Base-by-base conservation (phyloP, 257 asterid genomes). In the Solanum sitiens region DNA sequence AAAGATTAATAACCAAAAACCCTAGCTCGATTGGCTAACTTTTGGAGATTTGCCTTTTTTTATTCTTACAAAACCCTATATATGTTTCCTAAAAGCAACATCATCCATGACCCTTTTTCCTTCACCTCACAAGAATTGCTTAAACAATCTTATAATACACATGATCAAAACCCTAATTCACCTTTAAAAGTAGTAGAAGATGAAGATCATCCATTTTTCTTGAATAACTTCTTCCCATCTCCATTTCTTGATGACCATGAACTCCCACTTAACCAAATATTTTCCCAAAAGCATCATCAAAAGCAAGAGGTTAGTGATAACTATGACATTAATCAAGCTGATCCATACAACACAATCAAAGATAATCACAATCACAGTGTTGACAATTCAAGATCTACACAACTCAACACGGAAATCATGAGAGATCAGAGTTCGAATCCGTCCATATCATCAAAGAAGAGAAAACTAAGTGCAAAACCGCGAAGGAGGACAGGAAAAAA, bases 401-500 rank as follows among this genome's bases (percentile, higher is more conserved):
- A 1, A 21, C 15, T 14, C n/a, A 40, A 68, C 77, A 8, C 25
- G 40, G 47, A 44, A 63, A 79, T 61, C 75, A 68, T 40, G 14
- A 50, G 11, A 47, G 79, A 86, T 16, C 27, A 33, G 56, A 21
- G 74, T 74, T 27, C 35, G 20, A 72, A 63, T 74, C 53, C 74
- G 4, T 11, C 27, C 23, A 68, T 16, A 68, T 39, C 65, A 4
- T 18, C 25, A 75, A 85, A 61, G 84, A 89, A 92, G 73, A 82
- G 92, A 44, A 91, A 84, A 18, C 89, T 50, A 1, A 90, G 91
- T 8, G 80, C 56, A 18, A 56, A 87, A 0, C 94, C 93, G 2
- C 87, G 95, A 70, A 88, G 92, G 86, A 91, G 94, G 30, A 70
- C 92, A 0, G 96, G 96, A n/a, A 95, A 94, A 88, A 94, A 93